Base-by-base conservation (phyloP, 2,329 filamentous ascomycete genomes). In the Madurella fahalii region DNA sequence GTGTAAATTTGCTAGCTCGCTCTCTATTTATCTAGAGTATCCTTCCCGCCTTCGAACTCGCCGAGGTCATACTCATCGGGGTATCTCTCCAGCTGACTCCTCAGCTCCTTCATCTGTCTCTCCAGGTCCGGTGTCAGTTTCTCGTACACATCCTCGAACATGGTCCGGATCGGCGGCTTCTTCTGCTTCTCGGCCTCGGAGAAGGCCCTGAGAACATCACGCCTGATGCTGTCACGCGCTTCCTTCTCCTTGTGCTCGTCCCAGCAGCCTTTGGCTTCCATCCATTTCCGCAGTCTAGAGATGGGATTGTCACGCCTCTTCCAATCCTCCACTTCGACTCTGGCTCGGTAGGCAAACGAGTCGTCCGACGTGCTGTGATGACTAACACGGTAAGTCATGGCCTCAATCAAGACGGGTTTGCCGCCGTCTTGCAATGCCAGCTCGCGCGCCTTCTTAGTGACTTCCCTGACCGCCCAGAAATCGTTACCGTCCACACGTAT, bases 351-450 rank as follows among this genome's bases (percentile, higher is more conserved):
- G 0, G 94, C 94, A 66, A 96, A 99, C 25, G 89, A 94, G 72
- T 99, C 94, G 67, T 99, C 94, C 0, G 89, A 94, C 0, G 94
- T 99, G 71, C 90, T 96, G 74, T 99, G 94, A 69, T 99, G 70
- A 7, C 89, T 93, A 42, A 97, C 92, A n/a, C 94, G 90, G 73
- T 99, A 99, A 20, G 89, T 93, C 89, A 99, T 95, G 53, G 91
- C 91, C 73, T 99, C 94, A 40, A 99, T 87, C 8, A 99, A 76
- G 0, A 99, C 82, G 0, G 90, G 91, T 59, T 82, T 84, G 4
- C 90, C 89, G n/a, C 89, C 90, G 42, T 89, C 84, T 53, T 87
- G 77, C 2, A 97, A 78, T 0, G 93, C 92, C 66, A 93, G 82
- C 47, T 82, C 79, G 2, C 92, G 82, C 0, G 94, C 94, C 68